These are phyloP conservation scores for Taphrina deformans DNA, from an alignment of 1,139 yeast genomes.

Conservation along the genomic window DNA sequence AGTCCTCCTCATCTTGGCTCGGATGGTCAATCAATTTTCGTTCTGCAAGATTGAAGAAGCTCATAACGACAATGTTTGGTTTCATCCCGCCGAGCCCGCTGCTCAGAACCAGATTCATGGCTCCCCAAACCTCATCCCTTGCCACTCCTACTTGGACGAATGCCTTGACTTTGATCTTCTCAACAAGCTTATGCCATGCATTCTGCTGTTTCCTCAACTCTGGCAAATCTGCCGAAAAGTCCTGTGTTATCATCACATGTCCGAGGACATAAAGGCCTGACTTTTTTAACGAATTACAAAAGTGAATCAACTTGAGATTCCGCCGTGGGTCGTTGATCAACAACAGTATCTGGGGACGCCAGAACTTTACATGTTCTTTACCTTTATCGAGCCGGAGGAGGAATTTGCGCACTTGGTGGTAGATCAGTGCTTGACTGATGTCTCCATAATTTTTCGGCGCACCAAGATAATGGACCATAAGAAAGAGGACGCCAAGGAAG, in stretches of 20 bases:
- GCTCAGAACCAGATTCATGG: conserved; percentile 82
- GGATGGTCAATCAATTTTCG: conserved; percentile 13
- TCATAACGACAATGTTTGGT: conserved; percentile 89
- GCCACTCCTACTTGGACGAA: conserved; percentile 91
- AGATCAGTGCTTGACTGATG: conserved; percentile 63
- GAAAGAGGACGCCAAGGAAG: conserved; percentile 63
- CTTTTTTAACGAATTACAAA: conserved; percentile 89
- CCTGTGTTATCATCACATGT: conserved; percentile 67
- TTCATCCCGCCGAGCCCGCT: conserved; percentile 97
- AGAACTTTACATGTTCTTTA: conserved; percentile 90
- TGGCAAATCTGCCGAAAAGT: conserved; percentile 60
- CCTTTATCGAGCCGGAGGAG: conserved; percentile 61
- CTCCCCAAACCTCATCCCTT: conserved; percentile 93
- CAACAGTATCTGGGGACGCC: conserved; percentile 92
- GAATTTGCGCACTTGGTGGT: conserved; percentile 93
- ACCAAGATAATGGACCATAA: conserved; percentile 80
- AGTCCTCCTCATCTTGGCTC: neutral
- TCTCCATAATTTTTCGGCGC: conserved; percentile 98
- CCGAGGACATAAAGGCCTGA: conserved; percentile 73
- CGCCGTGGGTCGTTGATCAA: conserved; percentile 88
- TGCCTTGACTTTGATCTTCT: conserved; percentile 75
- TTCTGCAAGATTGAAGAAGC: conserved; percentile 63
- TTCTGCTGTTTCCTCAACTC: conserved; percentile 70
- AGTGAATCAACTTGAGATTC: conserved; percentile 87
- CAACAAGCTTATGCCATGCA: conserved; percentile 84